Evolutionary conservation across 2,329 filamentous ascomycete species (phyloP).

Genomic region (Alternaria sp.): DNA sequence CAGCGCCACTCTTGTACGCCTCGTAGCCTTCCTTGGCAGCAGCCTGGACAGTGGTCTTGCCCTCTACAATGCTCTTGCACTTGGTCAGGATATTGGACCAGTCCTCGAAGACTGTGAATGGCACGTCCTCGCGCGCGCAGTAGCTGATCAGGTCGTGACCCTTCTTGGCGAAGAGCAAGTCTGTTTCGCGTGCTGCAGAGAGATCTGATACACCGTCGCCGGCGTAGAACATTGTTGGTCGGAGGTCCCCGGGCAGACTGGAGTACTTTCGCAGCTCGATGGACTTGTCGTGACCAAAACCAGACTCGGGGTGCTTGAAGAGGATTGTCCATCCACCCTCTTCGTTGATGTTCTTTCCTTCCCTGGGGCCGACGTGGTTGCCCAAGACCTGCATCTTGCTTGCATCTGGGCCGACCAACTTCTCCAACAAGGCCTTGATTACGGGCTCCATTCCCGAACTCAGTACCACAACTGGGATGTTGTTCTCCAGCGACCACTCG

Average conservation of each 20-base stretch:
- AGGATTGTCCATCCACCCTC: constrained; percentile 86
- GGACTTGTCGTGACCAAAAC: constrained; percentile 97
- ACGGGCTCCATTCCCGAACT: constrained; percentile 93
- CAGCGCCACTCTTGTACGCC: constrained; percentile 56
- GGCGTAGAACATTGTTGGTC: constrained; percentile 90
- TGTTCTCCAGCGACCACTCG: constrained; percentile 78
- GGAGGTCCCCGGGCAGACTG: constrained; percentile 69
- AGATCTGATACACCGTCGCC: constrained; percentile 58
- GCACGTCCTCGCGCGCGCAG: constrained; percentile 83
- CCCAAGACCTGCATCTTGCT: constrained; percentile 87
- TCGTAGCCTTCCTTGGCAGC: constrained; percentile 66
- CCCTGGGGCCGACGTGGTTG: constrained; percentile 76
- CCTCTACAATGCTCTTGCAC: constrained; percentile 77
- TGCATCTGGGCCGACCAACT: constrained; percentile 80
- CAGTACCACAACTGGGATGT: constrained; percentile 90
- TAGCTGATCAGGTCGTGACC: constrained; percentile 88
- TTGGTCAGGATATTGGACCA: constrained; percentile 81
- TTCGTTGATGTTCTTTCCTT: constrained; percentile 80
- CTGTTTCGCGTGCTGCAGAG: constrained; percentile 86
- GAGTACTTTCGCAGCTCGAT: constrained; percentile 89
- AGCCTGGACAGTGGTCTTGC: constrained; percentile 73
- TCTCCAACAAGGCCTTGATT: constrained; percentile 82
- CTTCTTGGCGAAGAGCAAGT: constrained; percentile 91
- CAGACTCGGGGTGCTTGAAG: constrained; percentile 82
- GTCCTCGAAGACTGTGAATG: constrained; percentile 86